Conservation (phyloP, 164 flowering plant species). For the Magnolia changhungtana region DNA sequence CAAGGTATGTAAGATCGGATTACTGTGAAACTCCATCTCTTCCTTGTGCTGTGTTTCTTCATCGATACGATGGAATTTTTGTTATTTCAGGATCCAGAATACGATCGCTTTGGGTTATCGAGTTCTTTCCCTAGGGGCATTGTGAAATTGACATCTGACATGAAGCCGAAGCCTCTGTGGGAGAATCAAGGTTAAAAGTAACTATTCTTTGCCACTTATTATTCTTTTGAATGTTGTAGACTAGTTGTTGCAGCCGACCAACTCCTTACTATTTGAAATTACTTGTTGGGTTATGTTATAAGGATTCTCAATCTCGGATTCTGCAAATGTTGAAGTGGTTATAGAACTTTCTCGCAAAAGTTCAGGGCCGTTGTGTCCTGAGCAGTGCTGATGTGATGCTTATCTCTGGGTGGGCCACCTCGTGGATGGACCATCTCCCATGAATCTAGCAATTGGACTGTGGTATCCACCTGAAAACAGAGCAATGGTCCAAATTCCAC, state of each 20-base stretch:
- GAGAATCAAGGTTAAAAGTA: slow-evolving; percentile 18
- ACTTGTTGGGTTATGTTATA: too few species aligned
- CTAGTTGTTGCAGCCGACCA: neutral
- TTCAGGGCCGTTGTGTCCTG: neutral
- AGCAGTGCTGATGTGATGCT: neutral
- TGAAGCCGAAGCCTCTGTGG: slow-evolving; percentile 21
- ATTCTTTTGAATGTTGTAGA: neutral
- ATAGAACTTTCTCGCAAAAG: neutral
- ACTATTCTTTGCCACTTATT: neutral
- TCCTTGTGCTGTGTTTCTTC: neutral
- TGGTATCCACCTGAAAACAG: neutral
- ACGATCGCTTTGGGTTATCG: neutral
- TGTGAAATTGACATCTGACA: slow-evolving; percentile 20
- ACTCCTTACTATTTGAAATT: neutral
- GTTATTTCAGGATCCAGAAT: neutral
- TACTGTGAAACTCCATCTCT: too few species aligned
- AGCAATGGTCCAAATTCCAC: too few species aligned
- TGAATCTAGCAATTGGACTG: neutral
- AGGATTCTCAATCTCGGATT: neutral
- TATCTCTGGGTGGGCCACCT: neutral
- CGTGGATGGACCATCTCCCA: neutral
- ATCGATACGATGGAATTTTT: neutral
- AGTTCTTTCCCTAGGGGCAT: slow-evolving; percentile 19
- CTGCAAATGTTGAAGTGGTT: neutral
- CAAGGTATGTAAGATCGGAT: neutral